Conservation (phyloP, 805 yeast genomes). For the Hermanozyma aechmeae region DNA sequence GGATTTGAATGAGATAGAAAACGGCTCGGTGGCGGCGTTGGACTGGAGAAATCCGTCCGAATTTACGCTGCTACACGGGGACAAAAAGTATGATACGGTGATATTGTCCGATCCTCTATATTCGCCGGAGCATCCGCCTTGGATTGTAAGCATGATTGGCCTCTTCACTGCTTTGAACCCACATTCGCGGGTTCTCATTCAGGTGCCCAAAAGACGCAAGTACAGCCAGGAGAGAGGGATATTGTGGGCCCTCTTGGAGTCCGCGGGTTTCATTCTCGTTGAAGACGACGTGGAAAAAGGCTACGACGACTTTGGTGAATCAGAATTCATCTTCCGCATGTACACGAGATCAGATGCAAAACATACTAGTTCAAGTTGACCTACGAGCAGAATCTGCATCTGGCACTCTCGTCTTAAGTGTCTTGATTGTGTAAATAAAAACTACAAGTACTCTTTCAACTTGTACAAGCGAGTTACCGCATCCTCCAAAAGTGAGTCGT, state of each 20-base stretch:
- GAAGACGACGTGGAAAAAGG: slow-evolving; percentile 49
- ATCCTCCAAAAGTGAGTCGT: slow-evolving; percentile 66
- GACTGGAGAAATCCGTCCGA: slow-evolving; percentile 70
- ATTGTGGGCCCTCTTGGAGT: slow-evolving; percentile 47
- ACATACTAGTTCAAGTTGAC: slow-evolving; percentile 1
- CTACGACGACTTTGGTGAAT: slow-evolving; percentile 77
- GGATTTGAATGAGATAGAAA: slow-evolving; percentile 33
- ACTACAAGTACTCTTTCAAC: slow-evolving; percentile 49
- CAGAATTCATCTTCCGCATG: slow-evolving; percentile 44
- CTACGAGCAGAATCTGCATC: background rate
- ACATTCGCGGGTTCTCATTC: slow-evolving; percentile 47
- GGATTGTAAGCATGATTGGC: slow-evolving; percentile 55
- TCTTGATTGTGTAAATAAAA: background rate
- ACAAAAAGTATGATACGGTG: slow-evolving; percentile 43
- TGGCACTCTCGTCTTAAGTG: background rate
- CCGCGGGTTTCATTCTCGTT: slow-evolving; percentile 22
- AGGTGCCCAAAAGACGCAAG: slow-evolving; percentile 64
- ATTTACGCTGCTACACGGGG: slow-evolving; percentile 18
- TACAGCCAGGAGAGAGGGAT: slow-evolving; percentile 56
- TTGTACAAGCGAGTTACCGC: slow-evolving; percentile 71
- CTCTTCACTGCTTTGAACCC: slow-evolving; percentile 27
- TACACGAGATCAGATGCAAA: slow-evolving; percentile 3
- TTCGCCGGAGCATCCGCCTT: slow-evolving; percentile 68
- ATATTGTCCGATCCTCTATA: slow-evolving; percentile 85
- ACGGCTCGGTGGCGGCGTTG: slow-evolving; percentile 38